Conservation (phyloP, 164 flowering plant genomes). For the Aristolochia contorta region DNA sequence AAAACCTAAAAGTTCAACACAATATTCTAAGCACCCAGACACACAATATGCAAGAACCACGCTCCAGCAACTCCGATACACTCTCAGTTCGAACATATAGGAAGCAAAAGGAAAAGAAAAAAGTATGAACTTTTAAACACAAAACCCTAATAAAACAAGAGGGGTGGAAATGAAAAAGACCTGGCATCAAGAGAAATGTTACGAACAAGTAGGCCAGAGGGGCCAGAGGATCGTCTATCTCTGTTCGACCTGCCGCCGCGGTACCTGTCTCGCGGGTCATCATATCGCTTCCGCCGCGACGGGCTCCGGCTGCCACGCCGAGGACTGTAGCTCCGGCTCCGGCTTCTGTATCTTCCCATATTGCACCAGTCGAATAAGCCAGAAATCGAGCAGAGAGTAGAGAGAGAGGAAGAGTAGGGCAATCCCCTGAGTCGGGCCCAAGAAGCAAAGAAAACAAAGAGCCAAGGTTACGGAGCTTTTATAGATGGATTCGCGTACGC, state of each 20-base stretch:
- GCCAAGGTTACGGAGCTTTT: neutral
- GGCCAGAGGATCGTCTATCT: conserved; percentile 60
- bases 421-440: neutral
- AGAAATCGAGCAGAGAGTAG: neutral
- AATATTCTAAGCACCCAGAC: too few relatives aligned
- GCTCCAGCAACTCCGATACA: too few relatives aligned
- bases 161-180: conserved; percentile 16
- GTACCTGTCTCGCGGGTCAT: conserved; percentile 44
- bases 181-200: conserved; percentile 84
- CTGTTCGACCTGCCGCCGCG: conserved; percentile 26
- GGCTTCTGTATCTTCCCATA: conserved; percentile 52
- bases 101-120: neutral
- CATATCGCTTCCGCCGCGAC: conserved; percentile 34
- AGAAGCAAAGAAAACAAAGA: neutral
- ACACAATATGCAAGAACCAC: too few relatives aligned
- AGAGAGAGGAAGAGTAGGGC: too few relatives aligned
- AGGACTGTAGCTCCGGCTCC: conserved; percentile 53
- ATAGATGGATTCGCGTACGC: neutral
- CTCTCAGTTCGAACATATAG: too few relatives aligned
- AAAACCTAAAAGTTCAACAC: too few relatives aligned
- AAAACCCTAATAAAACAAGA: neutral
- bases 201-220: conserved; percentile 80
- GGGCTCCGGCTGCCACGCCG: conserved; percentile 41
- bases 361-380: neutral
- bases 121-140: neutral